Base-by-base conservation (phyloP, 306 rosid genomes). In the Quercus suber region DNA sequence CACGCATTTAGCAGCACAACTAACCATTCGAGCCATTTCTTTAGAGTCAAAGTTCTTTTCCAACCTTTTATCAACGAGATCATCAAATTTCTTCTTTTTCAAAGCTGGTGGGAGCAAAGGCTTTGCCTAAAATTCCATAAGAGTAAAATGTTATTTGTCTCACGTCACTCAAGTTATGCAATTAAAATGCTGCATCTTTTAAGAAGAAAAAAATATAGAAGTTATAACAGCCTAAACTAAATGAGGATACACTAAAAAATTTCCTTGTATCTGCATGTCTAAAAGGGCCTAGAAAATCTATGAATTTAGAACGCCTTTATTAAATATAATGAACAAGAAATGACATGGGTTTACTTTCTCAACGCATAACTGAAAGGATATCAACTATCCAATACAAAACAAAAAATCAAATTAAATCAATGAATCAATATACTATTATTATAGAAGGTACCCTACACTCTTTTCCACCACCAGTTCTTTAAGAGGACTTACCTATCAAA, bases 21-120 rank as follows among this genome's bases (percentile, higher is more conserved):
- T 80, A 76, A 82, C 59, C 91, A 91, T 84, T 77, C 83, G 86
- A 19, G 30, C 70, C 88, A 89, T 80, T 87, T 91, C 92, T 4
- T 53, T 63, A 15, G 72, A 11, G 78, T 81, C 59, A 55, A 87
- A 91, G 21, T 88, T 76, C 35, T 82, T 81, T 73, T 82, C 82
- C 86, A 89, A 77, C 84, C 74, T 80, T 37, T 78, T 77, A 70
- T 89, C 96, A 74, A 70, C 79, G 81, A 91, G 83, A 72, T 41
- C 84, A 68, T 75, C 84, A 6, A 91, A 81, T 75, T 79, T 84
- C 13, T 88, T 86, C 28, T 27, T 55, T 76, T 82, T 90, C 76
- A 86, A 49, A 75, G 88, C 91, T 84, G 86, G 75, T 5, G 55
- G 43, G 13, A 91, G 91, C 77, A 91, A 77, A 77, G 96, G 96